These are phyloP conservation scores for Coniosporium tulheliwenetii DNA, from an alignment of 2,329 filamentous ascomycete genomes.

Conservation along the genomic window DNA sequence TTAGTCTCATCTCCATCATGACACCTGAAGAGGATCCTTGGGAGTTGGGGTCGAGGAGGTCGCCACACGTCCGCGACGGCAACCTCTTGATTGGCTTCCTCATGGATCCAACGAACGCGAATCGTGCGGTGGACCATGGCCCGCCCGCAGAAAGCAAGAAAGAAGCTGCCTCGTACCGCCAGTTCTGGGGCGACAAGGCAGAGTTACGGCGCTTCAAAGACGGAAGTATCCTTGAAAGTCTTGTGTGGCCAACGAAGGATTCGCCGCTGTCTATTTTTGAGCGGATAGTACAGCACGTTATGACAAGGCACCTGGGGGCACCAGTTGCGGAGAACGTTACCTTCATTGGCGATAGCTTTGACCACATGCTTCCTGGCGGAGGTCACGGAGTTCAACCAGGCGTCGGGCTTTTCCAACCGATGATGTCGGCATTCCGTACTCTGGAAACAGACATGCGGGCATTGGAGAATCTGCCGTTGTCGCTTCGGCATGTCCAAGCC, in stretches of 20 bases:
- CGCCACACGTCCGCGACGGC: slow-evolving; percentile 14
- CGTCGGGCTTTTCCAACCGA: slow-evolving; percentile 45
- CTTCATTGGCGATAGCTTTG: slow-evolving; percentile 31
- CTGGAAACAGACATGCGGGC: slow-evolving; percentile 64
- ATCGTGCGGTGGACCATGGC: slow-evolving; percentile 71
- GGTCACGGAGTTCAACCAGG: slow-evolving; percentile 13
- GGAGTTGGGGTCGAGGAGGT: slow-evolving; percentile 12
- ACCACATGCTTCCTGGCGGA: slow-evolving; percentile 22
- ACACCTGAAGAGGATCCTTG: slow-evolving; percentile 16
- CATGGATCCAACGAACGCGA: slow-evolving; percentile 56
- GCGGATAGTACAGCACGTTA: slow-evolving; percentile 61
- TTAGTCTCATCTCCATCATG: slow-evolving; percentile 40
- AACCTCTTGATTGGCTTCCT: slow-evolving; percentile 49
- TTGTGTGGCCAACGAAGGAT: slow-evolving; percentile 60
- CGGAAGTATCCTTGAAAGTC: slow-evolving; percentile 80
- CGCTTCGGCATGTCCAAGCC: slow-evolving; percentile 64
- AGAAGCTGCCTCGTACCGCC: slow-evolving; percentile 64
- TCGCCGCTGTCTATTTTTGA: slow-evolving; percentile 51
- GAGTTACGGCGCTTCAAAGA: slow-evolving; percentile 92
- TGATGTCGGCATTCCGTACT: slow-evolving; percentile 53
- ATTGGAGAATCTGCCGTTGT: slow-evolving; percentile 74
- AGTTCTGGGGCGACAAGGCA: slow-evolving; percentile 89
- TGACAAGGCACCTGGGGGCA: slow-evolving; percentile 53
- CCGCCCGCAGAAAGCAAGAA: slow-evolving; percentile 75
- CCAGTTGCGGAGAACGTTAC: slow-evolving; percentile 32